Evolutionary conservation across 73 alveolate genomes (phyloP).

Genomic region (Paramecium pentaurelia): DNA sequence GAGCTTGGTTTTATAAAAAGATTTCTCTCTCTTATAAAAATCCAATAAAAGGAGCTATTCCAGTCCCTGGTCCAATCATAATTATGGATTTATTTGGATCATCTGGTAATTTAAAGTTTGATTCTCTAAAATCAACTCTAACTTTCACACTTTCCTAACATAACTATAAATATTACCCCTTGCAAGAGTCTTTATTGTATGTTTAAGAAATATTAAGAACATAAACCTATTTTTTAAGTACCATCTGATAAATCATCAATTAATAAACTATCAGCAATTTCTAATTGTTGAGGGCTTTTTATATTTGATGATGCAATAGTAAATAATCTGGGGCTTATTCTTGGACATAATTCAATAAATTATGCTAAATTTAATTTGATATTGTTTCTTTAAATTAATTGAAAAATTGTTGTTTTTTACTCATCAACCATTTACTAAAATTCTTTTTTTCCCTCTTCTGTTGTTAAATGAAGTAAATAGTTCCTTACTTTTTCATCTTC

Average conservation of each 20-base stretch:
- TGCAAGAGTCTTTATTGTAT: slow-evolving; percentile 42
- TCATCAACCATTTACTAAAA: slow-evolving; percentile 55
- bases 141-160: not conserved
- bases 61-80: slow-evolving; percentile 97
- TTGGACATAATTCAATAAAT: slow-evolving; percentile 74
- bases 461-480: slow-evolving; percentile 45
- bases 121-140: slow-evolving; percentile 67
- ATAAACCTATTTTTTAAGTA: slow-evolving; percentile 70
- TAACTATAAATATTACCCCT: not conserved
- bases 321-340: slow-evolving; percentile 87
- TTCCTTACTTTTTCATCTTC: slow-evolving; percentile 60
- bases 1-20: not conserved
- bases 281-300: slow-evolving; percentile 67
- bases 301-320: slow-evolving; percentile 84
- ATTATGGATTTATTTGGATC: slow-evolving; percentile 75
- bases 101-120: slow-evolving; percentile 75
- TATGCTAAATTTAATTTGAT: slow-evolving; percentile 72
- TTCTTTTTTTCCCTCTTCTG: slow-evolving; percentile 67
- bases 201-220: slow-evolving; percentile 71
- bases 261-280: slow-evolving; percentile 73
- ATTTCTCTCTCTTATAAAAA: slow-evolving; percentile 82
- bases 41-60: slow-evolving; percentile 93
- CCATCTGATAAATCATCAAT: slow-evolving; percentile 65
- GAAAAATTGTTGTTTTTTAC: slow-evolving; percentile 65
- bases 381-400: slow-evolving; percentile 66